These are phyloP conservation scores for Boletus subcaerulescens DNA, from an alignment of 768 basidiomycete genomes.

Conservation along the genomic window DNA sequence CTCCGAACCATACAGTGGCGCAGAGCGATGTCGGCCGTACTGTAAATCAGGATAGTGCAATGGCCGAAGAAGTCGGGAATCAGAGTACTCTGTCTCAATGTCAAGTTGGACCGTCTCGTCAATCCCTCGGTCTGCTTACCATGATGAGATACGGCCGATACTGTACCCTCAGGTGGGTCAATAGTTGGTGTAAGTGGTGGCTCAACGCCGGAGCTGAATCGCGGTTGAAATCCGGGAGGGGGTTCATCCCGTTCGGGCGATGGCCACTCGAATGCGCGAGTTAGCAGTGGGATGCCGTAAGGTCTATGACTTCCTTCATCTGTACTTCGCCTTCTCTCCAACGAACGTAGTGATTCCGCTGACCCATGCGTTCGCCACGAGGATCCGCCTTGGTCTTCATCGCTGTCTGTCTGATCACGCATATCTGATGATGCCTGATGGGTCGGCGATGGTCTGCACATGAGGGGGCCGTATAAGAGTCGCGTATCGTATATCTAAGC, in stretches of 20 bases:
- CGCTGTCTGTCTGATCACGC: constrained; percentile 35
- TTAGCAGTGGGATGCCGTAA: constrained; percentile 18
- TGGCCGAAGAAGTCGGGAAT: constrained; percentile 18
- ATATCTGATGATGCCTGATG: constrained; percentile 10
- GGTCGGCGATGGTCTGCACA: constrained; percentile 24
- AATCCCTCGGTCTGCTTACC: constrained; percentile 15
- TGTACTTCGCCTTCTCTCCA: constrained; percentile 17
- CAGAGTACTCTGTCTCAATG: constrained; percentile 16
- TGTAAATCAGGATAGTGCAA: constrained; percentile 17
- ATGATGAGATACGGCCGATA: constrained; percentile 10
- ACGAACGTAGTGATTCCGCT: constrained; percentile 4
- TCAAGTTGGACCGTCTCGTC: constrained; percentile 1
- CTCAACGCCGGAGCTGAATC: constrained; percentile 4
- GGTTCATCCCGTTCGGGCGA: constrained; percentile 18
- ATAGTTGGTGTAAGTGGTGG: constrained; percentile 17
- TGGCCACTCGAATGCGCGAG: constrained; percentile 26
- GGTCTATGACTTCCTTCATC: constrained; percentile 10
- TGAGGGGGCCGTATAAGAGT: constrained; percentile 24
- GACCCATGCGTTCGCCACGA: constrained; percentile 23
- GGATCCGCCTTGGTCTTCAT: constrained; percentile 46
- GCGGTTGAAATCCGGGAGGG: constrained; percentile 7
- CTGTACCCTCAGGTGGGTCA: constrained; percentile 7
- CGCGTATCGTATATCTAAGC: constrained; percentile 7
- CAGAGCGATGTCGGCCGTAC: constrained; percentile 24
- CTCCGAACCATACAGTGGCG: constrained; percentile 22